A percentile compares a stretch with the other conserved stretches of the same genome.
Conservation (phyloP, 257 asterid genomes). For the Penstemon davidsonii region DNA sequence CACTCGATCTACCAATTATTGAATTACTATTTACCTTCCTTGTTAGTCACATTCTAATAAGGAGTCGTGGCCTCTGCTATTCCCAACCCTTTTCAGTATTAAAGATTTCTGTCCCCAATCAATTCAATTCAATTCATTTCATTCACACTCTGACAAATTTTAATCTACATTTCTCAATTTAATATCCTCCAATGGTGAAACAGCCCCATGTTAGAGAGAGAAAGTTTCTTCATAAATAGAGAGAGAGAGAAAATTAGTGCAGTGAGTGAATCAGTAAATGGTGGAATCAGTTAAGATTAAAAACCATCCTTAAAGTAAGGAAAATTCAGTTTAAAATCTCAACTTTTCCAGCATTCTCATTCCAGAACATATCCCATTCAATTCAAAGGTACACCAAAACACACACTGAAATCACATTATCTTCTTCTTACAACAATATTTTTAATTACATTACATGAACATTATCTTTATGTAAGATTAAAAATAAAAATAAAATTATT, state of each 20-base stretch:
- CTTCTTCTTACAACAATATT: neutral
- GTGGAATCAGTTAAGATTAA: neutral
- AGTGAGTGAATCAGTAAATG: neutral
- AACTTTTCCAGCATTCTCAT: neutral
- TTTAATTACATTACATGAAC: neutral
- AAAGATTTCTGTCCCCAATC: neutral
- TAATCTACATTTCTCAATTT: neutral
- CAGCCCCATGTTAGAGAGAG: neutral
- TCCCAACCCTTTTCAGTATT: neutral
- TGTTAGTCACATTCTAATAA: neutral
- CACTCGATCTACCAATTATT: no score
- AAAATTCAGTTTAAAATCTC: neutral
- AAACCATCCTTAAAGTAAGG: neutral
- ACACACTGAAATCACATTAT: no score
- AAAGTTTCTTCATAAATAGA: neutral
- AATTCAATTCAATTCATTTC: neutral
- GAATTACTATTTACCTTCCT: neutral
- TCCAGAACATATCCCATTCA: neutral
- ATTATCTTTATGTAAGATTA: neutral
- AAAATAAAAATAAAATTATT: neutral
- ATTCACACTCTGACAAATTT: neutral
- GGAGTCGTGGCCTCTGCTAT: constrained; percentile 13
- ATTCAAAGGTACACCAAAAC: neutral
- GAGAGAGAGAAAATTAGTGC: neutral
- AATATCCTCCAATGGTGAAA: neutral